A percentile compares a stretch with the other conserved stretches of the same genome.
Evolutionary conservation across 2,329 filamentous ascomycete genomes (phyloP).

Genomic region (Ascochyta lentis): DNA sequence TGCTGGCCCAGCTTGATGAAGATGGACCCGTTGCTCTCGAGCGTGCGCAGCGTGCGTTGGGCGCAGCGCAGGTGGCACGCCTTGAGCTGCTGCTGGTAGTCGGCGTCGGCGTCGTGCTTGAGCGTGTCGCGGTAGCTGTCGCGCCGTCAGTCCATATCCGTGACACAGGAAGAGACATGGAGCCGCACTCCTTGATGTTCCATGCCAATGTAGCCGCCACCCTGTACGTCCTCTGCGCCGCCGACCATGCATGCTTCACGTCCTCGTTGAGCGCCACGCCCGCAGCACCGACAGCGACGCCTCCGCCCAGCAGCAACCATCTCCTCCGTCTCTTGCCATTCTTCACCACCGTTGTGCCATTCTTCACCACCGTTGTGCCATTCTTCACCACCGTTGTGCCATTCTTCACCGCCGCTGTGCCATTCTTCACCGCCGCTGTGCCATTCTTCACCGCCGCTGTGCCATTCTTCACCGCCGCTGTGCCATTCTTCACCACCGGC

Average conservation of each 20-base stretch:
- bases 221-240: conserved; percentile 77
- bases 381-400: too few relatives aligned
- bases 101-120: conserved; percentile 69
- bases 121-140: conserved; percentile 85
- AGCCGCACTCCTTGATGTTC: conserved; percentile 84
- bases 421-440: neutral
- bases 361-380: too few relatives aligned
- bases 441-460: too few relatives aligned
- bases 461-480: neutral
- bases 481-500: neutral
- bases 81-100: conserved; percentile 72
- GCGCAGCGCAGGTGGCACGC: conserved; percentile 94
- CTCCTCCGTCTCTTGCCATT: conserved; percentile 37
- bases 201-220: conserved; percentile 77
- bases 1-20: conserved; percentile 99
- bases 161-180: neutral
- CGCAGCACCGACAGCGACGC: conserved; percentile 47
- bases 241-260: conserved; percentile 76
- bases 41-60: conserved; percentile 79
- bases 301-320: conserved; percentile 37
- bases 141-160: neutral
- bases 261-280: conserved; percentile 66
- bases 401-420: neutral
- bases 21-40: conserved; percentile 97
- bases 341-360: neutral